Evolutionary conservation across 169 alveolate genomes (phyloP).

Genomic region (Besnoitia besnoiti): DNA sequence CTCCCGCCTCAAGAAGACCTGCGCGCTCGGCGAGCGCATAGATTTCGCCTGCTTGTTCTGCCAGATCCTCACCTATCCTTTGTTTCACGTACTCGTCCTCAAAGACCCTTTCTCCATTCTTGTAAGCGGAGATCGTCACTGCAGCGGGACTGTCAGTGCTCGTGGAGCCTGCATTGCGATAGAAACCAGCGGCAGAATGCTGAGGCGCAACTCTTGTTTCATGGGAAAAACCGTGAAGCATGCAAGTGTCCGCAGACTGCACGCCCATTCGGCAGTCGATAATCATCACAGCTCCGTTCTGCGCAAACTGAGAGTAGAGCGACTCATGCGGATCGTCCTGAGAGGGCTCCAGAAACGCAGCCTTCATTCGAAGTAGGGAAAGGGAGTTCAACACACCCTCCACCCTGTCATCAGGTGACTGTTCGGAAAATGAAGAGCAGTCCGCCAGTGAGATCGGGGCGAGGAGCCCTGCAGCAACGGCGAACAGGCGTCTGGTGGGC

Average conservation of each 20-base stretch:
- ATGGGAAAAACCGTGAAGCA: not conserved
- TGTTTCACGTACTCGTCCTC: not conserved
- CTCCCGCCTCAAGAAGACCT: not conserved
- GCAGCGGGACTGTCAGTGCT: not conserved
- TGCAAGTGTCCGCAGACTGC: not conserved
- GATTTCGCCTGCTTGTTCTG: not conserved
- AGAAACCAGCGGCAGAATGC: constrained; percentile 6
- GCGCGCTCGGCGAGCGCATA: not conserved
- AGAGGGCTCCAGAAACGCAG: not conserved
- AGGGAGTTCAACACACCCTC: constrained; percentile 1
- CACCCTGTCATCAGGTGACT: not conserved
- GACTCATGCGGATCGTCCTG: not conserved
- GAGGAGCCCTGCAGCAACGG: not conserved
- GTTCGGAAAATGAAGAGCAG: not conserved
- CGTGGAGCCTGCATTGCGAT: not conserved
- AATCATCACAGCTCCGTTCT: constrained; percentile 7
- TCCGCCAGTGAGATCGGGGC: not conserved
- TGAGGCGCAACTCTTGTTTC: not conserved
- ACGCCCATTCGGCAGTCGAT: constrained; percentile 21
- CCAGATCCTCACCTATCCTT: not conserved
- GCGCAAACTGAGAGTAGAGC: not conserved
- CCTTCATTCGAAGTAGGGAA: not conserved
- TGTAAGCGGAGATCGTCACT: not conserved
- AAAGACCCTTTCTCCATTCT: not conserved
- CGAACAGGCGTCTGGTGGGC: not conserved